Conservation (phyloP, 2,329 filamentous ascomycete species). For the Colletotrichum sp. region DNA sequence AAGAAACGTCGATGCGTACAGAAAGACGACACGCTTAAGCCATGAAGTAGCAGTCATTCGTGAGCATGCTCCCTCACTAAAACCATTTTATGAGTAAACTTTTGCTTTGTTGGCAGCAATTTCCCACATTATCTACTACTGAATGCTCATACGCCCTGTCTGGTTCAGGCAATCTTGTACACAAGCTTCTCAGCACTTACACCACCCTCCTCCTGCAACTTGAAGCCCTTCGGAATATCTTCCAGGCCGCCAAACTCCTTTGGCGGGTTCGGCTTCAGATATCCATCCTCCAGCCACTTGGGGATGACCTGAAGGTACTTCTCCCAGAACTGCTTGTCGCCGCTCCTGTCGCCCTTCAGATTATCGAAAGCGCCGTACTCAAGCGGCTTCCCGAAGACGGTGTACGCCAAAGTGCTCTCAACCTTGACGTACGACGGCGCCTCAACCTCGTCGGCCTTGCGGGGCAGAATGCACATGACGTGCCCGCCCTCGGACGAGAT, state of each 20-base stretch:
- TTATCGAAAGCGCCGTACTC: conserved; percentile 3
- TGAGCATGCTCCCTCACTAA: not conserved
- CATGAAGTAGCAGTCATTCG: fast-evolving
- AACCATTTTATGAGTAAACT: fast-evolving
- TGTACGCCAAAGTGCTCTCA: conserved; percentile 16
- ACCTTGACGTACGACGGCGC: conserved; percentile 13
- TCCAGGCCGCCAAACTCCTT: conserved; percentile 12
- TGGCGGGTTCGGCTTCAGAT: conserved; percentile 9
- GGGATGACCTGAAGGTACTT: conserved; percentile 1
- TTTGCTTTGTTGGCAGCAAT: not conserved
- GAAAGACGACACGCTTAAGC: fast-evolving
- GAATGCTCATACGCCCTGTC: not conserved
- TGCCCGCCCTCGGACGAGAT: conserved; percentile 30
- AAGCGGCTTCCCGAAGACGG: conserved; percentile 3
- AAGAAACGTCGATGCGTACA: not conserved
- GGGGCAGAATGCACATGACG: conserved; percentile 30
- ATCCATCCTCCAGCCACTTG: conserved; percentile 2
- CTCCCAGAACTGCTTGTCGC: conserved; percentile 18
- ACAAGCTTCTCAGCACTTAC: conserved; percentile 17
- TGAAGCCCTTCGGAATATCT: conserved; percentile 12
- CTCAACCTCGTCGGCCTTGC: conserved; percentile 13
- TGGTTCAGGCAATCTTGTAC: not conserved
- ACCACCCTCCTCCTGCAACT: conserved; percentile 5
- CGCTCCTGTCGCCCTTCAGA: not conserved
- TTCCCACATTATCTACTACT: not conserved